phyloP scores from a whole-genome alignment of 2,329 filamentous ascomycete species.

The Tothia fuscella region DNA sequence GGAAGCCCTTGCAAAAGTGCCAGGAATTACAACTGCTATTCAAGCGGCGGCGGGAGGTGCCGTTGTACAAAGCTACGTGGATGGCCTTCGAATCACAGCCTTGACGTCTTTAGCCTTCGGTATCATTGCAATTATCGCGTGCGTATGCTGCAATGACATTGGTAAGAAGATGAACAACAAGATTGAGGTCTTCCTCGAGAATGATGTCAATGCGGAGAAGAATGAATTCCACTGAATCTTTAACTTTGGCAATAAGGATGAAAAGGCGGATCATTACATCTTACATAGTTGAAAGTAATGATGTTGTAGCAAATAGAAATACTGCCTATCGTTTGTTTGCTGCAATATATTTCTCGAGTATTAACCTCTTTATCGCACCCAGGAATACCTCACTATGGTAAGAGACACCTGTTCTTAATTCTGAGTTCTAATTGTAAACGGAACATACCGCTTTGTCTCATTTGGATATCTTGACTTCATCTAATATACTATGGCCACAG shows the following conservation, averaged over 20 bases:
- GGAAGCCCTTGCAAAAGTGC: neutral
- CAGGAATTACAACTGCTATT: neutral
- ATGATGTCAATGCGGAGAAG: conserved; percentile 14
- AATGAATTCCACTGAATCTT: conserved; percentile 14
- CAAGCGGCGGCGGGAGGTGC: neutral
- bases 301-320: too few relatives aligned
- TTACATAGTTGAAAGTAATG: too few relatives aligned
- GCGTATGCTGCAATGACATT: conserved; percentile 21
- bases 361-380: too few relatives aligned
- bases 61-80: neutral
- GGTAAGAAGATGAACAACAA: conserved; percentile 15
- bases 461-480: too few relatives aligned
- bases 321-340: too few relatives aligned
- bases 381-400: too few relatives aligned
- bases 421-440: too few relatives aligned
- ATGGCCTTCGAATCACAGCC: conserved; percentile 16
- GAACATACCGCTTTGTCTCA: too few relatives aligned
- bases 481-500: too few relatives aligned
- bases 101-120: conserved; percentile 22
- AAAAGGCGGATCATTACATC: too few relatives aligned
- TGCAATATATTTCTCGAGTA: too few relatives aligned
- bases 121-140: conserved; percentile 20
- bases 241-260: neutral
- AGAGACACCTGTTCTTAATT: too few relatives aligned
- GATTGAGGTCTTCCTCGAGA: conserved; percentile 18